Conservation (phyloP, 768 basidiomycete genomes). For the Mycena olivaceomarginata region DNA sequence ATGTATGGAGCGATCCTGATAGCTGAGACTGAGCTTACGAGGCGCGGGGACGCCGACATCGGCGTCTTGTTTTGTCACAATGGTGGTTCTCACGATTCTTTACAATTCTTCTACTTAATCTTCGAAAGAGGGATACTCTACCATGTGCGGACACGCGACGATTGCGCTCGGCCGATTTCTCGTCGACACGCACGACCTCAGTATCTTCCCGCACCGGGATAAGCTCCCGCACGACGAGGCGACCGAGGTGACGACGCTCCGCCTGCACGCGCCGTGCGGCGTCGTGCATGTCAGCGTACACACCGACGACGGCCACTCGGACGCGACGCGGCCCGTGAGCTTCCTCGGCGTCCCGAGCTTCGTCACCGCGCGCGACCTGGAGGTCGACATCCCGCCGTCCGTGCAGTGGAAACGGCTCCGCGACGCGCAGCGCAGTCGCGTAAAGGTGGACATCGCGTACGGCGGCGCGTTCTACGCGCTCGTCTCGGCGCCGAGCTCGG, state of each 20-base stretch:
- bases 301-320: slow-evolving; percentile 49
- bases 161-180: slow-evolving; percentile 63
- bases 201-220: slow-evolving; percentile 54
- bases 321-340: slow-evolving; percentile 53
- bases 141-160: slow-evolving; percentile 65
- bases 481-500: slow-evolving; percentile 58
- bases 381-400: slow-evolving; percentile 52
- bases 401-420: slow-evolving; percentile 51
- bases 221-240: slow-evolving; percentile 45
- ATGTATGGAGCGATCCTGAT: slow-evolving; percentile 65
- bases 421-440: slow-evolving; percentile 31
- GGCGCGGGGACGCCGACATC: slow-evolving; percentile 58
- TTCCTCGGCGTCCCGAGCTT: slow-evolving; percentile 62
- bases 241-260: slow-evolving; percentile 43
- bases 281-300: slow-evolving; percentile 57
- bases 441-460: slow-evolving; percentile 58
- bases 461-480: slow-evolving; percentile 64
- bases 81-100: slow-evolving; percentile 47
- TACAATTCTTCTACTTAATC: not conserved
- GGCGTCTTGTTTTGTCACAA: slow-evolving; percentile 66
- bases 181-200: slow-evolving; percentile 58
- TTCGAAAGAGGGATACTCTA: slow-evolving; percentile 61
- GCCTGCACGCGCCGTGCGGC: slow-evolving; percentile 63
- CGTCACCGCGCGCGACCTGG: slow-evolving; percentile 50
- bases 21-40: slow-evolving; percentile 57